Percentiles rank a stretch among this genome's conserved stretches.
Evolutionary conservation across 148 eudicot genomes (phyloP).

Genomic region (Chenopodium album): DNA sequence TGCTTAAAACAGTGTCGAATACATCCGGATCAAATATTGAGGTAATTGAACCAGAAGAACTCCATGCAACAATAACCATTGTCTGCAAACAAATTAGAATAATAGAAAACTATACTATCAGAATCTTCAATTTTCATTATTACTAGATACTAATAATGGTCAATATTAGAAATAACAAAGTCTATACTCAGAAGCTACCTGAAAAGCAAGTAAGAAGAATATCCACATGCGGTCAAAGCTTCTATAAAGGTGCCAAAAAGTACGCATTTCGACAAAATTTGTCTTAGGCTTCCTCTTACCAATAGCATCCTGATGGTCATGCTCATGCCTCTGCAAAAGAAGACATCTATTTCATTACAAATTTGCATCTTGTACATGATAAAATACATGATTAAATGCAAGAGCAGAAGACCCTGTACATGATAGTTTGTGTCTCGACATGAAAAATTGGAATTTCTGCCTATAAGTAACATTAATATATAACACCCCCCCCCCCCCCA

Average conservation of each 20-base stretch:
- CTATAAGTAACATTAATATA: background rate
- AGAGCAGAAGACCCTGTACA: background rate
- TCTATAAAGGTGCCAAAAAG: constrained; percentile 85
- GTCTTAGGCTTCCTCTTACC: constrained; percentile 81
- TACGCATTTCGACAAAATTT: constrained; percentile 90
- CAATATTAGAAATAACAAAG: too few species aligned
- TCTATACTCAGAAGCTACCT: constrained; percentile 49
- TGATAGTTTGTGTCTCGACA: background rate
- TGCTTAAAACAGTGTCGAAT: constrained; percentile 71
- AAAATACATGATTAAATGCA: background rate
- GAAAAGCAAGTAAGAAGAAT: constrained; percentile 73
- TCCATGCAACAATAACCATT: constrained; percentile 91
- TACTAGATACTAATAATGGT: background rate
- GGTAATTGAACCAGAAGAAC: constrained; percentile 56
- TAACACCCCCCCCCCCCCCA: too few species aligned
- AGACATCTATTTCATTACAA: constrained; percentile 12
- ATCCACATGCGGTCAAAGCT: constrained; percentile 95
- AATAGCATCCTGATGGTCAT: constrained; percentile 28
- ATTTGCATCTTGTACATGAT: background rate
- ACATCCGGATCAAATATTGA: constrained; percentile 63
- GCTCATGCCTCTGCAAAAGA: constrained; percentile 45
- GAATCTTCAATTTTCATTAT: background rate
- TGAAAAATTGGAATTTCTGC: background rate
- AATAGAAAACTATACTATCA: background rate
- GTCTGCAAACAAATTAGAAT: constrained; percentile 51